Evolutionary conservation across 176 grass and related monocot genomes (phyloP), one percentile per base, ranked within the genome.

Genomic region (Thinopyrum elongatum): DNA sequence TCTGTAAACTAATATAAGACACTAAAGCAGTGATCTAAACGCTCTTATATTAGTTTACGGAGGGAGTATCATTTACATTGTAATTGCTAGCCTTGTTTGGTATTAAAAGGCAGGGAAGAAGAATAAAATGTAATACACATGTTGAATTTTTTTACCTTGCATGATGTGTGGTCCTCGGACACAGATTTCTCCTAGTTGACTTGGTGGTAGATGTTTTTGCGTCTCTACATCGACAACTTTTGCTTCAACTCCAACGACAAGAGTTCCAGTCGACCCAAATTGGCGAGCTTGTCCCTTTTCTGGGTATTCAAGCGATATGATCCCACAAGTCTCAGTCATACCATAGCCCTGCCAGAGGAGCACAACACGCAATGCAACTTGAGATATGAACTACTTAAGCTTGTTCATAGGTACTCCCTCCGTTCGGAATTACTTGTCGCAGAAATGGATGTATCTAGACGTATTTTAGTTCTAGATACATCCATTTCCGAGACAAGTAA

Each of bases 241-340:
- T 79, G 82, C 94, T 83, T 98, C 93, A 75, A 94, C 66, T 61
- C 84, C 92, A 14, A 84, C 15, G n/a, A 77, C 97, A 44, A 98
- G 86, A 19, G 59, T 53, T 86, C 97, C 97, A 7, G 94, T 90
- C 33, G 97, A 98, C 67, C 97, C 97, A 80, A 80, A 95, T 19
- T 80, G 39, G 73, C 86, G 97, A 82, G 25, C 11, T 28, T 92
- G 84, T 64, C 86, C 90, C 19, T 76, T 61, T 11, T 31, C 58
- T 77, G 90, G 79, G 86, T 75, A 67, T 78, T 96, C 97, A 14
- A 92, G 22, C 4, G 97, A 92, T 90, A 95, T 85, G 47, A 98
- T 81, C 46, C 94, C 92, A 88, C 82, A 88, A 72, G 92, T 98
- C 88, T 96, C 97, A 27, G 94, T 98, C 97, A 98, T 95, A 75